Evolutionary conservation across 805 yeast species (phyloP), one percentile per base, ranked within the genome.

Genomic region (Metschnikowia cerradonensis): DNA sequence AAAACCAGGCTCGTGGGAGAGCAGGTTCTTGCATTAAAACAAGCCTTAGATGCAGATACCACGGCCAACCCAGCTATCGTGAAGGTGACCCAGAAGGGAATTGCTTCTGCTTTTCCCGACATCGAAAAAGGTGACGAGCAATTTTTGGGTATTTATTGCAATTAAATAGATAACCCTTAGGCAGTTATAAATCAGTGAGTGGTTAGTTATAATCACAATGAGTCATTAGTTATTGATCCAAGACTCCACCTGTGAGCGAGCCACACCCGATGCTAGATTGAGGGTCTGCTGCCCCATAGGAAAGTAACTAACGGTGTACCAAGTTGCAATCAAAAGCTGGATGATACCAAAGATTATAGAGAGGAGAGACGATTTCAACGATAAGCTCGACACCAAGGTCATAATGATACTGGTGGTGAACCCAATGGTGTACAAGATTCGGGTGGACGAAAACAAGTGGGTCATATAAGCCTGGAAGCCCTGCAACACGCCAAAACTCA

Each of bases 241-340:
- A 32, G 67, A 63, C 52, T 70, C 77, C 2, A 72, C 78, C 57
- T 73, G 78, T 34, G 72, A 63, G 47, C 76, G 60, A 14, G 78
- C 78, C 30, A 74, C 78, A 10, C 63, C 62, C 3, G 75, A 64
- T 1, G 78, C 78, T 48, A 74, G 57, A 46, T 66, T 71, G 45
- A 74, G 60, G 0, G 78, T 73, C 53, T 73, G 78, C 22, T 63
- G 64, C 7, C 78, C 78, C 72, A 73, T 60, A n/a, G 78, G 78
- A 56, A 74, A 74, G 60, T 74, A 74, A 53, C 77, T 73, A 22
- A 74, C 75, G 2, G 78, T 71, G 58, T 74, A 74, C 78, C 78
- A 73, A 4, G 72, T 48, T 3, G 73, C 77, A 56, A 72, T 65
- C 19, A 72, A 41, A 50, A 74, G 64, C 55, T 74, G 78, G 8